These are phyloP conservation scores for Solanum hybrid DNA, from an alignment of 305 asterid genomes.

Conservation along the genomic window DNA sequence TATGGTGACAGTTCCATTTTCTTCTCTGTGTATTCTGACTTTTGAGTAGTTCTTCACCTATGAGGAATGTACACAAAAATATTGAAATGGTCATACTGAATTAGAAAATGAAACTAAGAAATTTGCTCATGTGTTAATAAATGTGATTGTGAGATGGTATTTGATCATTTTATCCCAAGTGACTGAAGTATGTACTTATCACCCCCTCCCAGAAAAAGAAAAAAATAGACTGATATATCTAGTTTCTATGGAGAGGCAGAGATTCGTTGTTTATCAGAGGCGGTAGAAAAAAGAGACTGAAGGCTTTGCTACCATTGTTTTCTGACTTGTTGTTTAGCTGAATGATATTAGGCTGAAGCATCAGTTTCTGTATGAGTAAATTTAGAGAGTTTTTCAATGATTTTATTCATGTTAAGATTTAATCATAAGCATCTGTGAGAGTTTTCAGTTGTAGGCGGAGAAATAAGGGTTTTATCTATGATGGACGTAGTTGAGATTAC, in stretches of 20 bases:
- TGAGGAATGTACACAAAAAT: not conserved
- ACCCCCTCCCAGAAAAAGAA: not conserved
- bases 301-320: not conserved
- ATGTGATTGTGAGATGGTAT: not conserved
- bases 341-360: not conserved
- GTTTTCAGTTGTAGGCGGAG: not conserved
- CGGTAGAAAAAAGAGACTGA: not conserved
- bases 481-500: not conserved
- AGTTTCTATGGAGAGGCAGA: not conserved
- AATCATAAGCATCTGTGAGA: not conserved
- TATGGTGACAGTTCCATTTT: not conserved
- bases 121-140: not conserved
- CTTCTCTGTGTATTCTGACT: not conserved
- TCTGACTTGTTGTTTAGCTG: not conserved
- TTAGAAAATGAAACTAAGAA: not conserved
- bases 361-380: not conserved
- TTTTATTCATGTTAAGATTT: not conserved
- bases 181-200: not conserved
- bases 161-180: not conserved
- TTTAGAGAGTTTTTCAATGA: not conserved
- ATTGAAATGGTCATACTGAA: not conserved
- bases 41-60: not conserved
- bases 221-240: not conserved
- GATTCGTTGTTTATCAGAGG: not conserved
- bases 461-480: not conserved